Percentiles rank a stretch among this genome's conserved stretches.
phyloP scores from a whole-genome alignment of 202 grass and related monocot genomes.

The Brachypodium distachyon region DNA sequence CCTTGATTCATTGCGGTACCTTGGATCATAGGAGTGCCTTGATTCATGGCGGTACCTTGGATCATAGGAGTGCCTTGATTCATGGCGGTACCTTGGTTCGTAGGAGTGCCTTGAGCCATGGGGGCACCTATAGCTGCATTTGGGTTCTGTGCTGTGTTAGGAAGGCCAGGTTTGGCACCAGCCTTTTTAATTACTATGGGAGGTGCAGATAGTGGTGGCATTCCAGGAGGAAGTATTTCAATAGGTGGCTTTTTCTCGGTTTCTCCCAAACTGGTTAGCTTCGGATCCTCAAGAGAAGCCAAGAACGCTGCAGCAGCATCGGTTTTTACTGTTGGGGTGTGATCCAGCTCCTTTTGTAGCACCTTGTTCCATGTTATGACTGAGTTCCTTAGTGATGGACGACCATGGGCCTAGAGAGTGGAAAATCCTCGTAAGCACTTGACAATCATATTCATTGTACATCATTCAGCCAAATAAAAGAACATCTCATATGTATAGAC shows the following conservation, averaged over 20 bases:
- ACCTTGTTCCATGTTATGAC: slow-evolving; percentile 95
- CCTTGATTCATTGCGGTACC: neutral
- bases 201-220: slow-evolving; percentile 84
- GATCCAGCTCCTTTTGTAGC: slow-evolving; percentile 91
- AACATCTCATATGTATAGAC: neutral
- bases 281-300: slow-evolving; percentile 91
- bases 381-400: slow-evolving; percentile 71
- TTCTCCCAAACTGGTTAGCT: slow-evolving; percentile 82
- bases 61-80: slow-evolving; percentile 3
- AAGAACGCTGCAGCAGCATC: slow-evolving; percentile 93
- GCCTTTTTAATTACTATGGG: slow-evolving; percentile 78
- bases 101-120: slow-evolving; percentile 34
- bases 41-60: neutral
- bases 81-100: slow-evolving; percentile 13
- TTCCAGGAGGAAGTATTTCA: slow-evolving; percentile 95
- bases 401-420: slow-evolving; percentile 74
- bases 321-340: slow-evolving; percentile 73
- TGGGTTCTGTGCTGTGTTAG: slow-evolving; percentile 21
- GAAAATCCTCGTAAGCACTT: slow-evolving; percentile 27
- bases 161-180: slow-evolving; percentile 25
- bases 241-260: slow-evolving; percentile 81
- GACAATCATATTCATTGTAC: neutral
- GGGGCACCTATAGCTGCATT: slow-evolving; percentile 46
- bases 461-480: neutral
- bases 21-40: neutral